Base-by-base conservation (phyloP, 2,329 filamentous ascomycete species). In the Penicillium sp. region DNA sequence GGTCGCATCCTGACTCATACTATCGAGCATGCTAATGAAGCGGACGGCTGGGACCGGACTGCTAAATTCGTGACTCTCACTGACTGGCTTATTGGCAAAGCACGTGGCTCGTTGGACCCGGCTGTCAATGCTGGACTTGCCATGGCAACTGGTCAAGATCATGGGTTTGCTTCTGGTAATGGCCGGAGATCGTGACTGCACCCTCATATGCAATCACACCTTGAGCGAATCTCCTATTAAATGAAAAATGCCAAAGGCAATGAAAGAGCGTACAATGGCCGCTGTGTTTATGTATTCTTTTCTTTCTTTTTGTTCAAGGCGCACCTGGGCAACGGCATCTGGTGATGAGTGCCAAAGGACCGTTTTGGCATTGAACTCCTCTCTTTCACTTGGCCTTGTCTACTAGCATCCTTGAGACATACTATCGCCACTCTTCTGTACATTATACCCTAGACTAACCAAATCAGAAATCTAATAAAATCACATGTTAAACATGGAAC, bases 21-120 rank as follows among this genome's bases (percentile, higher is more conserved):
- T 0, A 97, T 99, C 68, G 94, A 99, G 77, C 90, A 96, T 76
- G 89, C 90, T 1, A 89, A 97, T 68, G 88, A 94, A 68, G 87
- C 88, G 17, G 86, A 88, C 39, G 86, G 91, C 59, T 96, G 89
- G 86, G 93, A 97, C 68, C 86, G 85, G 61, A 92, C 90, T 27
- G 88, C 90, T 23, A 90, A 88, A 70, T 89, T 99, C 21, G 91
- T 97, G 17, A 92, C 89, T 15, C 79, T 97, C 64, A 97, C 94
- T 17, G 94, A 99, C 73, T 97, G 94, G 93, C 77, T 99, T 62
- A 81, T 97, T 39, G 92, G 93, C 2, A 89, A 89, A 50, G 88
- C 93, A 64, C 83, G 82, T 71, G 83, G 82, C 42, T 75, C 73
- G 21, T 57, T 71, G 35, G 70, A 71, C 45, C 70, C 72, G 7